Evolutionary conservation across 2,329 filamentous ascomycete genomes (phyloP).

Genomic region (Metarhizium album): DNA sequence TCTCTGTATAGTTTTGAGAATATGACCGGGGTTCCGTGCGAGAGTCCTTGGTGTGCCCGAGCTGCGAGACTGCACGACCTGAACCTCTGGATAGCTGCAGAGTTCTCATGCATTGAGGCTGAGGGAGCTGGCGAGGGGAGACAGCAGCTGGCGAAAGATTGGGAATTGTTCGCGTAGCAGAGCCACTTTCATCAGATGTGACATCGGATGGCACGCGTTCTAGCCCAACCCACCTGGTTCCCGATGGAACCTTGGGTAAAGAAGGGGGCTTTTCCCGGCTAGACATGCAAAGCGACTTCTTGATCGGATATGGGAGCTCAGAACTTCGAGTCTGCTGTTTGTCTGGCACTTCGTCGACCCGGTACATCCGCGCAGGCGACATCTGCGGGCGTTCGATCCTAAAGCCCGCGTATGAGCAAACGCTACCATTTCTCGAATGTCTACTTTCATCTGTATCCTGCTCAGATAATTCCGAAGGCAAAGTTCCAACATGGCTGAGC

Average conservation of each 20-base stretch:
- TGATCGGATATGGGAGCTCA: constrained; percentile 18
- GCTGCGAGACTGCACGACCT: too few relatives aligned
- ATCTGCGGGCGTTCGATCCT: constrained; percentile 16
- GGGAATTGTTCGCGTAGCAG: neutral
- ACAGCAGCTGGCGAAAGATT: too few relatives aligned
- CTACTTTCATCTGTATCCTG: neutral
- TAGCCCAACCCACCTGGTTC: constrained; percentile 13
- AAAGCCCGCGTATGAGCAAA: neutral
- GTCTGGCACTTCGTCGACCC: constrained; percentile 22
- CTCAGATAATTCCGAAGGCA: neutral
- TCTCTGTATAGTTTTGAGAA: neutral
- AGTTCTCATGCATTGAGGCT: too few relatives aligned
- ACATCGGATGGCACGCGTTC: neutral
- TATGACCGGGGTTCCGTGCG: too few relatives aligned
- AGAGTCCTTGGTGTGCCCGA: too few relatives aligned
- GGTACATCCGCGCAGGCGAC: constrained; percentile 24
- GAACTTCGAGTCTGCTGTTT: constrained; percentile 16
- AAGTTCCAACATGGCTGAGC: constrained; percentile 3
- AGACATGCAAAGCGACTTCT: constrained; percentile 24
- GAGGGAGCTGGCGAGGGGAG: too few relatives aligned
- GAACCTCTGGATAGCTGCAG: neutral
- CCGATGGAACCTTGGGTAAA: constrained; percentile 21
- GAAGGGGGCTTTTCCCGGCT: constrained; percentile 26
- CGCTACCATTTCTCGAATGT: neutral
- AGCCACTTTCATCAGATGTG: neutral